Conservation (phyloP, 257 asterid genomes). For the Jacaranda copaia region DNA sequence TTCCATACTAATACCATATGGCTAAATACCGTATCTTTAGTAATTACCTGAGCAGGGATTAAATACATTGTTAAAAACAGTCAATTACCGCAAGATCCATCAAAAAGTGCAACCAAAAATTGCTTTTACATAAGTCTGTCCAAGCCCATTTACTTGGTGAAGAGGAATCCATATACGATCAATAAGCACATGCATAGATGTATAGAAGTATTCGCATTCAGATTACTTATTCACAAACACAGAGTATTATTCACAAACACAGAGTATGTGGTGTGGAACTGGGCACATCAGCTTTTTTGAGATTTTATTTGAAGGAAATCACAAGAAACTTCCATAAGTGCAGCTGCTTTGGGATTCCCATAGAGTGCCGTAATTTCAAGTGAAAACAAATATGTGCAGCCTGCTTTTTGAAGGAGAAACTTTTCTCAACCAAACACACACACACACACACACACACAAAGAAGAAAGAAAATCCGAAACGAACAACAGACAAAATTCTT, state of each 20-base stretch:
- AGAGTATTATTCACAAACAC: constrained; percentile 9
- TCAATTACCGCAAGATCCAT: not conserved
- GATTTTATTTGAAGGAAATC: not conserved
- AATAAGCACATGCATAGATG: not conserved
- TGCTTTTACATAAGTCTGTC: not conserved
- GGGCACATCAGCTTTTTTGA: too few relatives aligned
- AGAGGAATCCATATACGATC: not conserved
- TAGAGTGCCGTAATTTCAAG: not conserved
- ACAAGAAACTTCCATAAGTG: not conserved
- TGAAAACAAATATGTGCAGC: not conserved
- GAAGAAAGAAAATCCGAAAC: not conserved
- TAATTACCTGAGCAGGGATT: not conserved
- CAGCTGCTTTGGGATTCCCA: not conserved
- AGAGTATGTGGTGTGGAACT: not conserved
- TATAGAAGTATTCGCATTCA: not conserved
- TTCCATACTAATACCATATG: not conserved
- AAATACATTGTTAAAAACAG: not conserved
- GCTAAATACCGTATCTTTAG: not conserved
- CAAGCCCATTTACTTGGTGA: not conserved
- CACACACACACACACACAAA: too few relatives aligned
- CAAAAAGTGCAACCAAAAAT: not conserved
- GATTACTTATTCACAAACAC: not conserved
- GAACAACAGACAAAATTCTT: not conserved
- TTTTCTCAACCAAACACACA: too few relatives aligned
- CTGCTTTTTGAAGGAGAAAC: not conserved